Percentiles rank a stretch among this genome's conserved stretches.
phyloP scores from a whole-genome alignment of 2,329 filamentous ascomycete species.

The Neurospora sp. region DNA sequence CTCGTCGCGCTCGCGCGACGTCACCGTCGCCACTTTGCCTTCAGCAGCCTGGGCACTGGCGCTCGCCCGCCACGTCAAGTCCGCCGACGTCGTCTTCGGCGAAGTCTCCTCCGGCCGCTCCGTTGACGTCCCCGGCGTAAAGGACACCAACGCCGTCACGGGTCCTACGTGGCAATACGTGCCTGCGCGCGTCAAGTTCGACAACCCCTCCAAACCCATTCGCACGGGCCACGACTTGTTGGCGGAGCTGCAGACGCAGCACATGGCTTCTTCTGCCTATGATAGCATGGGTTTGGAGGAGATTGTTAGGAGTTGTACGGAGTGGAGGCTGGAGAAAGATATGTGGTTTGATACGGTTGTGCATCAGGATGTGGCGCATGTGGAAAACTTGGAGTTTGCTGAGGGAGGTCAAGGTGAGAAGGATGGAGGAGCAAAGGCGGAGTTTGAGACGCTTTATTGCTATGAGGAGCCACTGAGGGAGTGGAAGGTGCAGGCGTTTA shows the following conservation, averaged over 20 bases:
- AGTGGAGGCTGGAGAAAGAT: conserved; percentile 23
- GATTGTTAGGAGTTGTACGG: conserved; percentile 38
- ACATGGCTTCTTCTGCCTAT: conserved; percentile 44
- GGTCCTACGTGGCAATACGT: conserved; percentile 61
- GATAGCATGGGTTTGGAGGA: conserved; percentile 43
- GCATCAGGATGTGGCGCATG: conserved; percentile 51
- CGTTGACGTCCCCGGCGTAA: conserved; percentile 42
- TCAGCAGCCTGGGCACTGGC: conserved; percentile 58
- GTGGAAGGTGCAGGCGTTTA: conserved; percentile 55
- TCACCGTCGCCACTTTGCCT: conserved; percentile 56
- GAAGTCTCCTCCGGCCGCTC: conserved; percentile 59
- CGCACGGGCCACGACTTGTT: conserved; percentile 41
- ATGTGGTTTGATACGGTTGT: conserved; percentile 47
- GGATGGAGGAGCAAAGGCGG: conserved; percentile 18
- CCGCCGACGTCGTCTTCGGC: conserved; percentile 53
- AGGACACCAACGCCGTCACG: conserved; percentile 45
- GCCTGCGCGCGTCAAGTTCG: no score
- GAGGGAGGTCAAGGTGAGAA: no score
- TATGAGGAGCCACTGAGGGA: conserved; percentile 44
- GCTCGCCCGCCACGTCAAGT: conserved; percentile 42
- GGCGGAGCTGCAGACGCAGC: conserved; percentile 44
- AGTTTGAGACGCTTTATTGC: conserved; percentile 50
- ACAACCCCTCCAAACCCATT: conserved; percentile 28
- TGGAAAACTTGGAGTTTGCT: conserved; percentile 28
- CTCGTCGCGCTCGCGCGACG: conserved; percentile 39